Percentiles rank a stretch among this genome's conserved stretches.
These are phyloP conservation scores for Candida nitratophila DNA, from an alignment of 805 yeast genomes.

Conservation along the genomic window DNA sequence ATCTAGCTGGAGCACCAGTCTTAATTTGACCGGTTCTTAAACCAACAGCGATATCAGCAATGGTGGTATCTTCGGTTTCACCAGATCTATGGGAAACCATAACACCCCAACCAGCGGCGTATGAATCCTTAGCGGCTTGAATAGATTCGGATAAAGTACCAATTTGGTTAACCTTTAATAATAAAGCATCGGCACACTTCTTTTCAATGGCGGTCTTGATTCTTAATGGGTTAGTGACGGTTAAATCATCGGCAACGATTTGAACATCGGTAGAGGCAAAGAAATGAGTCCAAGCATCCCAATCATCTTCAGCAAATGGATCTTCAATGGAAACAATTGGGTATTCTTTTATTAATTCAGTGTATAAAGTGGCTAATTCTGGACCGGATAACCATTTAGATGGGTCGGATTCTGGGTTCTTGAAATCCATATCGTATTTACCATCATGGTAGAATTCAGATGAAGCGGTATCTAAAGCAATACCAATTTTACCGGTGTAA, in stretches of 20 bases:
- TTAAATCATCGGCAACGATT: constrained; percentile 96
- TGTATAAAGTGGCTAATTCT: constrained; percentile 82
- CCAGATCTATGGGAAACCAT: constrained; percentile 99
- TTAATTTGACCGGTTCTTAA: constrained; percentile 97
- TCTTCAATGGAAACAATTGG: constrained; percentile 98
- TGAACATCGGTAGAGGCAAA: constrained; percentile 69
- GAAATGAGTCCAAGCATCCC: constrained; percentile 97
- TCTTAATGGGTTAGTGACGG: constrained; percentile 96
- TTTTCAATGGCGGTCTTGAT: constrained; percentile 92
- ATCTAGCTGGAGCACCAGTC: constrained; percentile 99
- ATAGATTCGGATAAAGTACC: constrained; percentile 96
- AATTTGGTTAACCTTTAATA: constrained; percentile 97
- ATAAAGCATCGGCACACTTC: constrained; percentile 91
- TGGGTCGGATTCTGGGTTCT: constrained; percentile 88
- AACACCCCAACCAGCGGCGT: constrained; percentile 97
- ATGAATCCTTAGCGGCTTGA: constrained; percentile 93
- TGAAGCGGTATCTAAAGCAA: constrained; percentile 95
- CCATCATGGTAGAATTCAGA: constrained; percentile 97
- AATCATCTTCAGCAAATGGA: constrained; percentile 99
- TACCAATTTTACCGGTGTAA: constrained; percentile 85
- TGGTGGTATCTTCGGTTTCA: constrained; percentile 98
- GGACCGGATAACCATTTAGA: constrained; percentile 88
- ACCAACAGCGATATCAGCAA: constrained; percentile 97
- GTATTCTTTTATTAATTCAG: constrained; percentile 72
- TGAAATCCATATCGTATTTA: constrained; percentile 96